phyloP scores from a whole-genome alignment of 1,139 yeast species.

The Kazachstania sp. region DNA sequence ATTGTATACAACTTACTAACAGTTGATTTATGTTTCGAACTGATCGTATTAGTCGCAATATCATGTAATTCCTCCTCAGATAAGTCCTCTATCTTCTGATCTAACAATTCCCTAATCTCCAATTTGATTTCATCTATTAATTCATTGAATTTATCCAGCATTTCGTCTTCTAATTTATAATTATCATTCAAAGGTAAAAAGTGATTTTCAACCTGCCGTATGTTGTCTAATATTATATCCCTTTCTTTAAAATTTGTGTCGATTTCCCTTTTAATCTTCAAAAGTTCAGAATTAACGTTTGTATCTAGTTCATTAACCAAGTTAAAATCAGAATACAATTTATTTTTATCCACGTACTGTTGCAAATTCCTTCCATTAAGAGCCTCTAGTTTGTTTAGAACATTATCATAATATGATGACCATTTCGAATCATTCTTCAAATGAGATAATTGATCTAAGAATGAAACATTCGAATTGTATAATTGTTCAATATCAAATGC shows the following conservation, averaged over 20 bases:
- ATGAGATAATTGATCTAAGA: conserved; percentile 39
- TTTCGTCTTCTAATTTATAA: conserved; percentile 19
- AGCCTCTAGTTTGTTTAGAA: conserved; percentile 7
- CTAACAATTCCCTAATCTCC: conserved; percentile 15
- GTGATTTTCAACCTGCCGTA: conserved; percentile 13
- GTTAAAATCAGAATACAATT: conserved; percentile 25
- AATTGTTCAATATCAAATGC: conserved; percentile 44
- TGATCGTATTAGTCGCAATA: conserved; percentile 6
- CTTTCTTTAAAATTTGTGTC: conserved; percentile 28
- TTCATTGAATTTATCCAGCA: conserved; percentile 22
- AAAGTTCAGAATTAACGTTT: conserved; percentile 23
- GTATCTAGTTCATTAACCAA: conserved; percentile 24
- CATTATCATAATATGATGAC: conserved; percentile 36
- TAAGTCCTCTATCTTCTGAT: conserved; percentile 12
- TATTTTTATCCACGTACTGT: conserved; percentile 26
- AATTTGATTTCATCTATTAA: conserved; percentile 13
- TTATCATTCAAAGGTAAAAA: conserved; percentile 10
- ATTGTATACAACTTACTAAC: conserved; percentile 23
- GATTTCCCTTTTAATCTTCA: conserved; percentile 24
- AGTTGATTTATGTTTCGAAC: conserved; percentile 12
- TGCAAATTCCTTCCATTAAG: conserved; percentile 33
- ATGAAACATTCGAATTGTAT: conserved; percentile 42
- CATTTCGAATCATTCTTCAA: conserved; percentile 45
- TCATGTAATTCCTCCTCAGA: conserved; percentile 5
- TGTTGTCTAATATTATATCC: conserved; percentile 11